These are phyloP conservation scores for Panaeolus papilionaceus DNA, from an alignment of 768 basidiomycete genomes.

Conservation along the genomic window DNA sequence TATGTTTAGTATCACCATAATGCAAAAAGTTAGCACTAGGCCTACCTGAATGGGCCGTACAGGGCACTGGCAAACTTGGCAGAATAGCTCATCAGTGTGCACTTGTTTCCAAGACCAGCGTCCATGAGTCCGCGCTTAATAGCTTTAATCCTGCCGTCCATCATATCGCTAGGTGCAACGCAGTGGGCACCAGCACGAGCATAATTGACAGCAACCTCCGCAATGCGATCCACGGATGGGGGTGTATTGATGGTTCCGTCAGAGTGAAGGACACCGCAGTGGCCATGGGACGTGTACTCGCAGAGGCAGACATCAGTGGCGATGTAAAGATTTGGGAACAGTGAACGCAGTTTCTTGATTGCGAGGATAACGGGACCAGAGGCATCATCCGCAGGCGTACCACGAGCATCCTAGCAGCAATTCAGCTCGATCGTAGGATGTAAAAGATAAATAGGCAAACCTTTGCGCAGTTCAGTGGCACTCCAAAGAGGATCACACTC, in stretches of 20 bases:
- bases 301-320: constrained; percentile 98
- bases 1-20: constrained; percentile 10
- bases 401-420: constrained; percentile 70
- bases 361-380: constrained; percentile 93
- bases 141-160: constrained; percentile 92
- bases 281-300: constrained; percentile 98
- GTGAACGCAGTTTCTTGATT: constrained; percentile 74
- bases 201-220: constrained; percentile 90
- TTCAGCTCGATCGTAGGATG: background rate
- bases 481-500: constrained; percentile 95
- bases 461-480: constrained; percentile 82
- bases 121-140: constrained; percentile 91
- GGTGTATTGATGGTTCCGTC: constrained; percentile 82
- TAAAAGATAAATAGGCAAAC: constrained; percentile 42
- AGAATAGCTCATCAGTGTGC: constrained; percentile 94
- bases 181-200: constrained; percentile 97
- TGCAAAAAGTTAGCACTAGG: background rate
- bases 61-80: constrained; percentile 96
- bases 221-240: constrained; percentile 87
- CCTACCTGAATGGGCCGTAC: constrained; percentile 95
- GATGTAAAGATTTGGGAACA: constrained; percentile 89
- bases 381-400: constrained; percentile 90
- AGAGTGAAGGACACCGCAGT: constrained; percentile 82
- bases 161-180: constrained; percentile 99
- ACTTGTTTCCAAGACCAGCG: constrained; percentile 83